These are phyloP conservation scores for Phyllosticta citrichinensis DNA, from an alignment of 2,329 filamentous ascomycete species.

Conservation along the genomic window DNA sequence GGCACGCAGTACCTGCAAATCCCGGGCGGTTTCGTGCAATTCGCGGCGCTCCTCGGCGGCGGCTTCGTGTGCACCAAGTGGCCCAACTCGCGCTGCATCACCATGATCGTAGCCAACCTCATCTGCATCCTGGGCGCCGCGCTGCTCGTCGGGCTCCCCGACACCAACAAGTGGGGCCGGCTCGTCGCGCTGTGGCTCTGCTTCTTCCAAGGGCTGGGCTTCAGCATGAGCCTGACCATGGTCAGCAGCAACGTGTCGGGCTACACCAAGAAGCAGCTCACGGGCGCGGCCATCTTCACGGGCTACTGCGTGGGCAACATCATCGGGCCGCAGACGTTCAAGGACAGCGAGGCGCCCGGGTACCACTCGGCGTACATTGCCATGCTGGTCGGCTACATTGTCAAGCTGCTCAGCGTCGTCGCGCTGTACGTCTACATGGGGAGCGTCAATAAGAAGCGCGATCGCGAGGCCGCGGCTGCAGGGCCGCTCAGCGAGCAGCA, in stretches of 20 bases:
- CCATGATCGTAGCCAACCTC: conserved; percentile 46
- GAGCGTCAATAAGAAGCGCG: conserved; percentile 43
- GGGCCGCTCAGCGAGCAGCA: conserved; percentile 26
- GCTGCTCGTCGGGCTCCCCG: conserved; percentile 43
- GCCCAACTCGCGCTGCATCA: conserved; percentile 43
- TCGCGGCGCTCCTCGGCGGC: conserved; percentile 39
- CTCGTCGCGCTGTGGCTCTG: conserved; percentile 49
- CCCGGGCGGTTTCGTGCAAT: conserved; percentile 48
- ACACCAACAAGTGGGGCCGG: conserved; percentile 45
- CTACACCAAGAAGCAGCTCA: conserved; percentile 47
- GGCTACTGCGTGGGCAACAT: conserved; percentile 48
- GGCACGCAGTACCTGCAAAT: conserved; percentile 61
- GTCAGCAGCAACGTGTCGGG: conserved; percentile 44
- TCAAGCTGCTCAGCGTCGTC: conserved; percentile 42
- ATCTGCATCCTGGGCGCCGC: conserved; percentile 46
- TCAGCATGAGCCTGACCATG: conserved; percentile 45
- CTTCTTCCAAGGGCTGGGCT: conserved; percentile 45
- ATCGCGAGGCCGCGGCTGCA: conserved; percentile 33
- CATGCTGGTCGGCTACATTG: conserved; percentile 47
- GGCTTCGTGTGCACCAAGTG: conserved; percentile 44
- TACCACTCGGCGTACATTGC: conserved; percentile 43
- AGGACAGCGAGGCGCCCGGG: conserved; percentile 36
- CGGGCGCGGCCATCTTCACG: conserved; percentile 41
- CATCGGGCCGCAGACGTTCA: conserved; percentile 46
- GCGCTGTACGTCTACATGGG: conserved; percentile 48